phyloP scores from a whole-genome alignment of 78 protist genomes.

The Speleostelium caveatum region DNA sequence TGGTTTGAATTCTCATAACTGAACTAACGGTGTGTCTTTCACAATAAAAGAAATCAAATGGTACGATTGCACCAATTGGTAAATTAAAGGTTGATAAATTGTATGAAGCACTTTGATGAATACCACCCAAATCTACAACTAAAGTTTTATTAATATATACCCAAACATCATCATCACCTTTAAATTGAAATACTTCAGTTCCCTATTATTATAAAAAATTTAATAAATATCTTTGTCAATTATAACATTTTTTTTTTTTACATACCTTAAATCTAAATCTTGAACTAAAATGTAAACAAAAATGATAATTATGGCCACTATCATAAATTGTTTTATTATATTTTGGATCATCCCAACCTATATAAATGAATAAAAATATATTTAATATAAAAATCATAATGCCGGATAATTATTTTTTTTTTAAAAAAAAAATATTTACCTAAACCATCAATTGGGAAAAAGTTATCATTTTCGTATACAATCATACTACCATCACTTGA shows the following conservation, averaged over 20 bases:
- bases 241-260: no score
- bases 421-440: conserved; percentile 9
- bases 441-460: conserved; percentile 68
- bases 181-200: conserved; percentile 49
- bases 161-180: conserved; percentile 88
- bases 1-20: conserved; percentile 57
- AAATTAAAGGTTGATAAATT: not conserved
- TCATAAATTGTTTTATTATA: not conserved
- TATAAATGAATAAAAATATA: no score
- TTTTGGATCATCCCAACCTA: no score
- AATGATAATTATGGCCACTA: conserved; percentile 6
- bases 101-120: conserved; percentile 14
- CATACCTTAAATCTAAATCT: conserved; percentile 17
- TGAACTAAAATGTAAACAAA: conserved; percentile 48
- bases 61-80: not conserved
- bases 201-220: conserved; percentile 7
- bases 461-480: not conserved
- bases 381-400: no score
- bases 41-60: conserved; percentile 78
- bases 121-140: conserved; percentile 80
- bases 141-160: conserved; percentile 54
- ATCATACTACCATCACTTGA: not conserved
- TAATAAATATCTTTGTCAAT: no score
- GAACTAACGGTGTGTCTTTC: conserved; percentile 72
- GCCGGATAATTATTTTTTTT: no score